These are phyloP conservation scores for Aureobasidium leucospermi DNA, from an alignment of 2,329 filamentous ascomycete genomes.

Conservation along the genomic window DNA sequence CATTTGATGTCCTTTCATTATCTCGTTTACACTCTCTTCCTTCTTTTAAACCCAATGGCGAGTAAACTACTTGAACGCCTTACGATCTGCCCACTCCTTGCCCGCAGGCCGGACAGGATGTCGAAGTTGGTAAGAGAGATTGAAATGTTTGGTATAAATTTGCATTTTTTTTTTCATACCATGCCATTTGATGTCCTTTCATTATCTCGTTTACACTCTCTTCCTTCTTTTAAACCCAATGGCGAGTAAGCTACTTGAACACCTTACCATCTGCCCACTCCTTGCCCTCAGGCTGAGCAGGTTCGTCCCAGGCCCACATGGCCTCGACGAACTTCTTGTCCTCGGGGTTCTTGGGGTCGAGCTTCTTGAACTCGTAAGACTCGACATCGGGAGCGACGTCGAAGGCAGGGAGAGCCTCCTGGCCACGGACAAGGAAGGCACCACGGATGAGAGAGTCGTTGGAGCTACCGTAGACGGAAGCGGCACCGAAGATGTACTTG, in stretches of 20 bases:
- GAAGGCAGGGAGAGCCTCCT: conserved; percentile 79
- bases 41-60: no score
- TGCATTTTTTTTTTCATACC: no score
- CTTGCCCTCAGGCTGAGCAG: conserved; percentile 74
- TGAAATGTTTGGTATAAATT: no score
- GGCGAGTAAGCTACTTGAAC: background rate
- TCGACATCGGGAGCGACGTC: conserved; percentile 96
- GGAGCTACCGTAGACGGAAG: conserved; percentile 80
- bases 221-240: no score
- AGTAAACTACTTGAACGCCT: no score
- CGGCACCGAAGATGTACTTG: conserved; percentile 93
- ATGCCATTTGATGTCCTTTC: no score
- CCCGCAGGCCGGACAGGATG: no score
- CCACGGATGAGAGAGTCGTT: conserved; percentile 88
- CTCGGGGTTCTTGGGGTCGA: conserved; percentile 78
- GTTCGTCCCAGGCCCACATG: conserved; percentile 89
- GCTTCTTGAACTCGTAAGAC: conserved; percentile 94
- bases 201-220: no score
- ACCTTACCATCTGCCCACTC: conserved; percentile 79
- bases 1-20: no score
- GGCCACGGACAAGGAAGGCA: conserved; percentile 89
- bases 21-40: no score
- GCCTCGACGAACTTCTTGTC: conserved; percentile 80
- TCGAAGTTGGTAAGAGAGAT: no score
- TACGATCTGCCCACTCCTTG: no score